Evolutionary conservation across 2,329 filamentous ascomycete species (phyloP), one percentile per base, ranked within the genome.

Genomic region (Grosmannia clavigera): DNA sequence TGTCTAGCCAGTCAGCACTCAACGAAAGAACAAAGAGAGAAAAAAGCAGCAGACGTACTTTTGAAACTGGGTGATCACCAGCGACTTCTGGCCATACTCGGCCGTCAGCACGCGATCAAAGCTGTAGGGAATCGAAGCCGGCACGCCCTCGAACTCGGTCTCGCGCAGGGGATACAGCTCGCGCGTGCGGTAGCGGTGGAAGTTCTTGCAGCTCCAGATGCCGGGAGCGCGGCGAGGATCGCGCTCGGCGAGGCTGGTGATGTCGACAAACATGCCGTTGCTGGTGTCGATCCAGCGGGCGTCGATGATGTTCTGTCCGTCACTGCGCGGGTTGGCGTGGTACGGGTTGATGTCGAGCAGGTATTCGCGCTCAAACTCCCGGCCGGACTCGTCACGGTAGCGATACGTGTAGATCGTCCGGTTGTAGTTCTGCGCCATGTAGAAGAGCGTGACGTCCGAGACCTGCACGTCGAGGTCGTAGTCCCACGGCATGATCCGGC

Each of bases 391-490:
- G 29, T 48, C 25, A 51, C 64, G 66, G 64, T 74, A 78, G 53
- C 68, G 69, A 70, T 83, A 89, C 33, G 75, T 72, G 71, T 87
- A 80, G 48, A 78, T 76, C 2, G 87, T 91, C 65, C 82, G 80
- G 73, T 94, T 94, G 71, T 84, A 78, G 63, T 83, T 75, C 60
- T 82, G 73, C 38, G 78, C 87, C 31, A 94, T 75, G 70, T 83
- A 83, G 43, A 76, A 71, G 54, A 94, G 76, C 1, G 88, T 91
- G 38, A 77, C 74, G 60, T 80, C 81, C 22, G 84, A 82, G 33
- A 94, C 84, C 72, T 94, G 90, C 0, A 88, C 88, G 71, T 95
- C 90, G 54, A 94, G 76, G 70, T 95, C 90, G 75, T 84, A 88
- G 71, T 94, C 89, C 88, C 88, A 92, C 0, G 88, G 88, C 74